Evolutionary conservation across 106 monocot genomes (phyloP).

Genomic region (Ottelia alismoides): DNA sequence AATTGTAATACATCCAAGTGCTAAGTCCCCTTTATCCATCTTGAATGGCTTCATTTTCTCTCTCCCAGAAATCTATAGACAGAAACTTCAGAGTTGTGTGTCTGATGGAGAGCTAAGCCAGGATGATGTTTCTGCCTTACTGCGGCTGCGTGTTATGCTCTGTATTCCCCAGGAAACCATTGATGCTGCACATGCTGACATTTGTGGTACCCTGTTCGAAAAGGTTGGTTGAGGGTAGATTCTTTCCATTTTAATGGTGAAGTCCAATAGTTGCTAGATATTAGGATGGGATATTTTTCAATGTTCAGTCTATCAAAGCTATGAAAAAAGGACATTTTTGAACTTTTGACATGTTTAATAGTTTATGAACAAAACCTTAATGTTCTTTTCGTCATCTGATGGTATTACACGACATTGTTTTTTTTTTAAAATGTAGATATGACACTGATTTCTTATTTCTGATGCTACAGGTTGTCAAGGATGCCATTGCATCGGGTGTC

Average conservation of each 20-base stretch:
- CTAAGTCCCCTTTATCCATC: no score
- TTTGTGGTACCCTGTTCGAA: conserved; percentile 82
- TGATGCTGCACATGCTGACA: conserved; percentile 86
- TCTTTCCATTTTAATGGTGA: background rate
- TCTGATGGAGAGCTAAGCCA: conserved; percentile 68
- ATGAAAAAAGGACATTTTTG: background rate
- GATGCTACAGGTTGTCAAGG: conserved; percentile 60
- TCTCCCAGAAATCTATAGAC: conserved; percentile 80
- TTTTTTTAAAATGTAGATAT: background rate
- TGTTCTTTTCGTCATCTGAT: background rate
- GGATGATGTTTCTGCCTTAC: conserved; percentile 55
- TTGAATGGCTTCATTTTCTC: no score
- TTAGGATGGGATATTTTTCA: background rate
- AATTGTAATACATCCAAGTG: background rate
- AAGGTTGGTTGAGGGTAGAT: conserved; percentile 30
- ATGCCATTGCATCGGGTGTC: conserved; percentile 90
- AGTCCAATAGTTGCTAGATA: background rate
- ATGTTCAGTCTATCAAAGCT: background rate
- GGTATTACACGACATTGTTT: background rate
- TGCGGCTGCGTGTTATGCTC: conserved; percentile 57
- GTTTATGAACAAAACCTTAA: background rate
- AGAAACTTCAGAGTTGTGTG: conserved; percentile 83
- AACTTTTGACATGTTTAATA: background rate
- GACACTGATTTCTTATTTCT: background rate
- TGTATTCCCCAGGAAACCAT: conserved; percentile 82